Percentiles rank a stretch among this genome's conserved stretches.
These are phyloP conservation scores for Glarea lozoyensis DNA, from an alignment of 495 filamentous ascomycete genomes.

Conservation along the genomic window DNA sequence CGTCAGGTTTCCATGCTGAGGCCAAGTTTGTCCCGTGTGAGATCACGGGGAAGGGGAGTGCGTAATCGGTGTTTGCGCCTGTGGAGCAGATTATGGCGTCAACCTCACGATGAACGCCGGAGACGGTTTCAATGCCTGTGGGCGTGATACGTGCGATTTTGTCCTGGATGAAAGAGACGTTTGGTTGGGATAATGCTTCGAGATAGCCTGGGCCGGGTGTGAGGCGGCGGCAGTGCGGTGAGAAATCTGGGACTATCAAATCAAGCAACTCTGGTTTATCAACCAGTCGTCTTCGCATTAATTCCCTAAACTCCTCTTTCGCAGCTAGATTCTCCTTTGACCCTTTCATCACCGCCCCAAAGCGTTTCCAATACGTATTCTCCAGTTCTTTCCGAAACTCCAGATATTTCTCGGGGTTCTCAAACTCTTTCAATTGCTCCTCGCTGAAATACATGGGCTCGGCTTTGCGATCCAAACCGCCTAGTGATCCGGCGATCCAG, in stretches of 20 bases:
- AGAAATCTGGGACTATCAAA: background rate
- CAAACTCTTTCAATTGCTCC: conserved; percentile 34
- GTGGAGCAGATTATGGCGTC: conserved; percentile 48
- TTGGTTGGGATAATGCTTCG: conserved; percentile 39
- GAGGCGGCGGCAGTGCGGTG: conserved; percentile 34
- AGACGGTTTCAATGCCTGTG: conserved; percentile 33
- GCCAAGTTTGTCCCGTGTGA: conserved; percentile 11
- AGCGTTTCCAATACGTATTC: conserved; percentile 42
- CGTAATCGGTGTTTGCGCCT: conserved; percentile 32
- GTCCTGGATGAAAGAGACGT: conserved; percentile 36
- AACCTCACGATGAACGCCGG: conserved; percentile 26
- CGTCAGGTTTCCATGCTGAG: conserved; percentile 27
- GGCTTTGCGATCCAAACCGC: too few species aligned
- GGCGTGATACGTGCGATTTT: conserved; percentile 37
- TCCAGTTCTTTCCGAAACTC: conserved; percentile 27
- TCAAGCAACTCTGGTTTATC: conserved; percentile 4
- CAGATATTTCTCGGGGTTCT: conserved; percentile 32
- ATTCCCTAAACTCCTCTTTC: background rate
- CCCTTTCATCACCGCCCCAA: conserved; percentile 42
- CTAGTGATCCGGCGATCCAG: too few species aligned
- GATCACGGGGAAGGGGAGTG: conserved; percentile 37
- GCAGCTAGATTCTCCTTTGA: conserved; percentile 35
- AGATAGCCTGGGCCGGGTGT: conserved; percentile 51
- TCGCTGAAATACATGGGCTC: conserved; percentile 15
- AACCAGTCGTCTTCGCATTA: conserved; percentile 1